phyloP scores from a whole-genome alignment of 352 stramenopile genomes.

The Phytophthora agathidicida region DNA sequence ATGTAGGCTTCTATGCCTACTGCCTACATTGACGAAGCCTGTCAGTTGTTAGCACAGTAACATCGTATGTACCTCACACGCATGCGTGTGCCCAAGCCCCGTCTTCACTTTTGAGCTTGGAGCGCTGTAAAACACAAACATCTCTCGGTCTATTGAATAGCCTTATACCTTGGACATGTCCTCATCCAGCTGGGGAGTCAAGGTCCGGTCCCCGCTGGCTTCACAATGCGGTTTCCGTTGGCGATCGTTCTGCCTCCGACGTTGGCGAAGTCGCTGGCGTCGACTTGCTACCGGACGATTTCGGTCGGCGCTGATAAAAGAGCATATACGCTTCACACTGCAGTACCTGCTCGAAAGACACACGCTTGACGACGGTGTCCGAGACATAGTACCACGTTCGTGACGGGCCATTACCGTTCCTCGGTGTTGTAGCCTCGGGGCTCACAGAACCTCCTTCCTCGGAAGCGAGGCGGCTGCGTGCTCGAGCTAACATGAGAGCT shows the following conservation, averaged over 20 bases:
- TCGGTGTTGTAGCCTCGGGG: slow-evolving; percentile 21
- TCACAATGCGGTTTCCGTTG: slow-evolving; percentile 29
- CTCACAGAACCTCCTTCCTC: slow-evolving; percentile 15
- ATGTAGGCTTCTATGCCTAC: too few relatives aligned
- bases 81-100: neutral
- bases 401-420: slow-evolving; percentile 23
- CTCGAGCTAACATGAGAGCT: slow-evolving; percentile 19
- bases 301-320: slow-evolving; percentile 62
- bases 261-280: slow-evolving; percentile 21
- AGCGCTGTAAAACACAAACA: slow-evolving; percentile 12
- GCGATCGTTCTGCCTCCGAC: slow-evolving; percentile 20
- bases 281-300: slow-evolving; percentile 11
- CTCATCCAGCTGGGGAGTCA: slow-evolving; percentile 25
- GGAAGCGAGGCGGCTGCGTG: slow-evolving; percentile 26
- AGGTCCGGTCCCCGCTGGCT: slow-evolving; percentile 19
- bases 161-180: slow-evolving; percentile 34
- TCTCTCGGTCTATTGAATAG: slow-evolving; percentile 36
- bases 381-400: slow-evolving; percentile 77
- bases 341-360: slow-evolving; percentile 68
- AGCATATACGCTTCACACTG: slow-evolving; percentile 84
- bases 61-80: slow-evolving; percentile 1
- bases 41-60: slow-evolving; percentile 12
- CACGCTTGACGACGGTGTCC: slow-evolving; percentile 65
- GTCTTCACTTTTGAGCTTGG: neutral
- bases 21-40: too few relatives aligned